Percentiles rank a stretch among this genome's conserved stretches.
phyloP scores from a whole-genome alignment of 2,329 filamentous ascomycete genomes.

The Ophiobolus disseminans region DNA sequence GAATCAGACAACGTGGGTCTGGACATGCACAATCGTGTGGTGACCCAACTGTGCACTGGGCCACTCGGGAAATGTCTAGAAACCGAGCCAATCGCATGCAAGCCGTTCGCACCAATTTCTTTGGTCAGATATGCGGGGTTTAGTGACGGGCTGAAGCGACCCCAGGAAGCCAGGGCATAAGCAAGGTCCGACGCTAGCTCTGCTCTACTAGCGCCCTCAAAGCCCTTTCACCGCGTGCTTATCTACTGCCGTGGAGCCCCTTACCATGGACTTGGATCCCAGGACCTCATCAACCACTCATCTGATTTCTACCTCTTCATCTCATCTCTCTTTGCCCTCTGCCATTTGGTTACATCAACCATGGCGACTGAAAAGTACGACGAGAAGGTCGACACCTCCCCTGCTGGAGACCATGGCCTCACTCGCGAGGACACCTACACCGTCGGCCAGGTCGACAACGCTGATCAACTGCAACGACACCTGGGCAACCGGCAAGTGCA shows the following conservation, averaged over 20 bases:
- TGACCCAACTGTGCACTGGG: no score
- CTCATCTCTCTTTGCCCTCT: not conserved
- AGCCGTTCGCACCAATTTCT: no score
- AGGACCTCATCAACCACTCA: slow-evolving; percentile 10
- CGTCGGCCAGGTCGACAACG: slow-evolving; percentile 24
- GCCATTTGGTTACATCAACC: not conserved
- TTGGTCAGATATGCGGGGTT: no score
- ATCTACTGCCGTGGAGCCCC: slow-evolving; percentile 2
- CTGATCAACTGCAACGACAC: slow-evolving; percentile 42
- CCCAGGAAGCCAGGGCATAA: no score
- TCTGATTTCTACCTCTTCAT: not conserved
- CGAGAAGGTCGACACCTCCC: slow-evolving; percentile 13
- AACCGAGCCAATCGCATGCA: no score
- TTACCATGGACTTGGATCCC: slow-evolving; percentile 4
- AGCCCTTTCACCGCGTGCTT: slow-evolving; percentile 1
- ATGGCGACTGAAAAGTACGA: slow-evolving; percentile 16
- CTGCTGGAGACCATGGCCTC: slow-evolving; percentile 14
- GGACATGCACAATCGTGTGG: no score
- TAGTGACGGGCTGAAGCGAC: no score
- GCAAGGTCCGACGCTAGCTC: not conserved
- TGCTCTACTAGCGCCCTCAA: slow-evolving; percentile 3
- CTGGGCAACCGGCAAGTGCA: slow-evolving; percentile 54
- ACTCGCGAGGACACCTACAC: slow-evolving; percentile 13
- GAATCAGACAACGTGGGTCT: no score
- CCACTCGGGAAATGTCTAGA: no score